phyloP scores from a whole-genome alignment of 192 early-diverging fungal genomes.

The Coemansia interrupta region DNA sequence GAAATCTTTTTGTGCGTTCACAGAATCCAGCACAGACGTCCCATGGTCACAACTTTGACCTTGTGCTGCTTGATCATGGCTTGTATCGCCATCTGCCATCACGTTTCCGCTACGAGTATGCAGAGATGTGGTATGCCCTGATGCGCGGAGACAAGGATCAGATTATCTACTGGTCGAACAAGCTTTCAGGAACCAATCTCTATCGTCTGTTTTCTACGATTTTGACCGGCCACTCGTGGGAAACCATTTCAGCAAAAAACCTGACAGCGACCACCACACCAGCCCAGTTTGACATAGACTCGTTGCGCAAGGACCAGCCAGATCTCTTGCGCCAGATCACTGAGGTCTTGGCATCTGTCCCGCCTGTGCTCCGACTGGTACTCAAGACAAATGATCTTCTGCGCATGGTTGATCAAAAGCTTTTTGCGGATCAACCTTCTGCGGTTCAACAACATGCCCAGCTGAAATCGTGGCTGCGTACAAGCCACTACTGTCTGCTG shows the following conservation, averaged over 20 bases:
- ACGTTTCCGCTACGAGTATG: constrained; percentile 77
- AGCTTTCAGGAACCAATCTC: constrained; percentile 70
- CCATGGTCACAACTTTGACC: constrained; percentile 75
- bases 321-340: constrained; percentile 71
- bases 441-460: constrained; percentile 43
- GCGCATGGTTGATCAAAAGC: constrained; percentile 61
- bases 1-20: constrained; percentile 76
- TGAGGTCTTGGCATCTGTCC: constrained; percentile 77
- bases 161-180: constrained; percentile 64
- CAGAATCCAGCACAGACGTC: constrained; percentile 28
- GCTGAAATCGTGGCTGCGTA: constrained; percentile 36
- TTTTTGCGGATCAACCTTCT: constrained; percentile 46
- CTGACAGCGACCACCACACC: constrained; percentile 45
- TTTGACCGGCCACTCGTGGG: constrained; percentile 83
- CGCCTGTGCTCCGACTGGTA: constrained; percentile 78
- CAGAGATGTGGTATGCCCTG: constrained; percentile 81
- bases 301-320: constrained; percentile 57
- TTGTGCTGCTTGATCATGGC: constrained; percentile 86
- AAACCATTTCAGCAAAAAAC: constrained; percentile 55
- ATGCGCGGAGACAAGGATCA: constrained; percentile 71
- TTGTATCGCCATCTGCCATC: constrained; percentile 75
- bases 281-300: constrained; percentile 49
- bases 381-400: constrained; percentile 92
- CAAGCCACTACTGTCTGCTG: constrained; percentile 44
- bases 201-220: constrained; percentile 85